These are phyloP conservation scores for Microbotryomycetes sp. DNA, from an alignment of 1,284 basidiomycete species.

Conservation along the genomic window DNA sequence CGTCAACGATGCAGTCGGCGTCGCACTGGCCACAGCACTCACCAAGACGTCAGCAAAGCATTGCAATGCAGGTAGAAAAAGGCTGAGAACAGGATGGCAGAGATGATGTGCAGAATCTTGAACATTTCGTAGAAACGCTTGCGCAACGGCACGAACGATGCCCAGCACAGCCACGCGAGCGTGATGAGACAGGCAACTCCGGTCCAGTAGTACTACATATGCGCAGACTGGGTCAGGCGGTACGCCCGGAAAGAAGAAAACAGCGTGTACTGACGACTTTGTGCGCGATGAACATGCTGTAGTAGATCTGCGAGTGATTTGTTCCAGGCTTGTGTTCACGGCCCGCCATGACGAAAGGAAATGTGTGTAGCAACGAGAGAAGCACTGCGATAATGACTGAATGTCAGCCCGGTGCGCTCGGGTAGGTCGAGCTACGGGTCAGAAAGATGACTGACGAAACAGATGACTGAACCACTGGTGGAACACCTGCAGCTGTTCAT, in stretches of 20 bases:
- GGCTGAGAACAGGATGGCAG: conserved; percentile 31
- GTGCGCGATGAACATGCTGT: conserved; percentile 22
- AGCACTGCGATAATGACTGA: conserved; percentile 16
- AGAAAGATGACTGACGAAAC: conserved; percentile 38
- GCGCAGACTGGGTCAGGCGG: neutral
- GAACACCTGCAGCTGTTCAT: conserved; percentile 46
- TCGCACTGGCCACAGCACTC: neutral
- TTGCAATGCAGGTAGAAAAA: conserved; percentile 45
- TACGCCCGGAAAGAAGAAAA: neutral
- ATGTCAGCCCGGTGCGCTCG: neutral
- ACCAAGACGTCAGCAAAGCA: conserved; percentile 13
- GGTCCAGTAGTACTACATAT: conserved; percentile 41
- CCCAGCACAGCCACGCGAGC: conserved; percentile 38
- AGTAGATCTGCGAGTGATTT: conserved; percentile 27
- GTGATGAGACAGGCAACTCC: conserved; percentile 44
- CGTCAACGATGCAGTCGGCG: neutral
- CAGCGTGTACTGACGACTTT: conserved; percentile 12
- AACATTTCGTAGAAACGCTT: conserved; percentile 45
- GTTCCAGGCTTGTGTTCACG: conserved; percentile 25
- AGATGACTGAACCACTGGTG: conserved; percentile 44
- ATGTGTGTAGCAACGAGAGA: conserved; percentile 29
- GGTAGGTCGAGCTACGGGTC: neutral
- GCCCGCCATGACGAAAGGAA: conserved; percentile 31
- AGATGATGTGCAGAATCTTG: conserved; percentile 41
- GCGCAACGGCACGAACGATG: conserved; percentile 41